A percentile compares a stretch with the other conserved stretches of the same genome.
phyloP scores from a whole-genome alignment of 768 basidiomycete species.

The Auricularia sp. region DNA sequence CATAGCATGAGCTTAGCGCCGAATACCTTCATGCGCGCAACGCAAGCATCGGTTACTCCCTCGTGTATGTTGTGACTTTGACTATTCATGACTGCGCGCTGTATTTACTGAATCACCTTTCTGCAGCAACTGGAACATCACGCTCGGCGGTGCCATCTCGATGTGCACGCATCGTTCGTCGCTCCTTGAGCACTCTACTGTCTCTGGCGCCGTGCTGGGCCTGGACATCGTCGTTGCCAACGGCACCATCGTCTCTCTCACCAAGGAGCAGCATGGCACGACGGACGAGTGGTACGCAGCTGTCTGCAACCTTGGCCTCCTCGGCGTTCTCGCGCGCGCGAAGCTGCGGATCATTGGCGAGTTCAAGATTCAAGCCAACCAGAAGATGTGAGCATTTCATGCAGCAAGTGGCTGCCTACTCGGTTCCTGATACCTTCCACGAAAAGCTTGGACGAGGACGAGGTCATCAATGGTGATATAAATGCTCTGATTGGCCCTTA shows the following conservation, averaged over 20 bases:
- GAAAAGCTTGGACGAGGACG: neutral
- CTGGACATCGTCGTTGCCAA: conserved; percentile 1
- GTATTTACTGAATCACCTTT: neutral
- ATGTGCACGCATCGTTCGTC: conserved; percentile 1
- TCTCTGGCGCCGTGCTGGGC: neutral
- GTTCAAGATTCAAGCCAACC: neutral
- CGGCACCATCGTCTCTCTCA: conserved; percentile 1
- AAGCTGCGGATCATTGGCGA: neutral
- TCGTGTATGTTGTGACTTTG: neutral
- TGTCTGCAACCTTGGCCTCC: neutral
- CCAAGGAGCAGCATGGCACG: neutral
- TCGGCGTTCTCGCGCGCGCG: neutral
- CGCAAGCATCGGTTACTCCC: conserved; percentile 6
- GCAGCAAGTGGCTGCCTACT: neutral
- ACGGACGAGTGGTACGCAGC: conserved; percentile 1
- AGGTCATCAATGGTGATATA: neutral
- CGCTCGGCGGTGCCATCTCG: neutral
- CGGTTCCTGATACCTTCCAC: neutral
- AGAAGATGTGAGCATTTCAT: neutral
- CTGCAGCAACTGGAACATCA: neutral
- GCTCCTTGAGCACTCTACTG: neutral
- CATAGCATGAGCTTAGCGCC: neutral
- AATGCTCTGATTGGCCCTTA: neutral
- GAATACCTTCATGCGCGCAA: conserved; percentile 5
- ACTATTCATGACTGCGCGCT: neutral